phyloP scores from a whole-genome alignment of 257 asterid genomes.

The Schizonepeta tenuifolia region DNA sequence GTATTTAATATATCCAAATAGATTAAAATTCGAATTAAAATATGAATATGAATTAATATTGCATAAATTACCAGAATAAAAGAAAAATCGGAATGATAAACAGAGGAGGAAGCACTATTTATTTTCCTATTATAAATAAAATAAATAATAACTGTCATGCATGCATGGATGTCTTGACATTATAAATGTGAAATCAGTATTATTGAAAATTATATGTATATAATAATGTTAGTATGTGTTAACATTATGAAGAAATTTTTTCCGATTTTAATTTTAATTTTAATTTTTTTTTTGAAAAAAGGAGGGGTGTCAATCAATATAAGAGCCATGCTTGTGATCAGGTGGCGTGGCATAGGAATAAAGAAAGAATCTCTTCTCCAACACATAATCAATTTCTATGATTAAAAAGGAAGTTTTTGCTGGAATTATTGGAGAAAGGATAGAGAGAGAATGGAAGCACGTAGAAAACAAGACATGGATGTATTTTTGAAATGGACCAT shows the following conservation, averaged over 20 bases:
- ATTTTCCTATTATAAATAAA: no score
- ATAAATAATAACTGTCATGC: no score
- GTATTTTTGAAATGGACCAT: slow-evolving; percentile 36
- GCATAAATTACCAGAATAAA: no score
- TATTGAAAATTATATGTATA: no score
- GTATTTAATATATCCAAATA: no score
- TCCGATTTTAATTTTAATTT: background rate
- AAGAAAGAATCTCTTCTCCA: slow-evolving; percentile 45
- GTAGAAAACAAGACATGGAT: slow-evolving; percentile 40
- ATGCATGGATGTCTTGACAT: no score
- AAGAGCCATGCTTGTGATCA: background rate
- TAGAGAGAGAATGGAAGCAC: slow-evolving; percentile 37
- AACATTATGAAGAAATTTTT: background rate
- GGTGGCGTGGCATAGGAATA: slow-evolving; percentile 36
- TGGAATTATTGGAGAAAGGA: slow-evolving; percentile 34
- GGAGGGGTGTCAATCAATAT: background rate
- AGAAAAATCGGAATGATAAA: no score
- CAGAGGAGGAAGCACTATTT: no score
- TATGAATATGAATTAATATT: no score
- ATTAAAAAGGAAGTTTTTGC: slow-evolving; percentile 17
- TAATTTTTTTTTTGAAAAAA: background rate
- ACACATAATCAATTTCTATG: slow-evolving; percentile 37
- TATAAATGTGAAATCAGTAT: no score
- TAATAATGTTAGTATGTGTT: no score
- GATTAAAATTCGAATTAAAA: no score